Evolutionary conservation across 805 yeast genomes (phyloP).

Genomic region (Spathaspora girioi): DNA sequence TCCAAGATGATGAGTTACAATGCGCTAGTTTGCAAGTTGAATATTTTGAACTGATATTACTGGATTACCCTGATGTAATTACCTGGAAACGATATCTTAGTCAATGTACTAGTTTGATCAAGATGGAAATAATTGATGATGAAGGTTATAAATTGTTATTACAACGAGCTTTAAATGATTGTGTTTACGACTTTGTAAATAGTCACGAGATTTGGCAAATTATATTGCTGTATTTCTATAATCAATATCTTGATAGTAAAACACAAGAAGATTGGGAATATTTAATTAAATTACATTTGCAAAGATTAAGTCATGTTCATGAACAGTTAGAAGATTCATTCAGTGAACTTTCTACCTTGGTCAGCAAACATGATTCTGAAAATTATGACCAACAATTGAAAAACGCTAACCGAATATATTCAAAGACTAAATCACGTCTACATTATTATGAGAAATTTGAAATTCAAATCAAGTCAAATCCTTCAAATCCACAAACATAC

Average conservation of each 20-base stretch:
- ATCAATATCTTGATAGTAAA: background rate
- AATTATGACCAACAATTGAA: slow-evolving; percentile 34
- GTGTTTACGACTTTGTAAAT: slow-evolving; percentile 21
- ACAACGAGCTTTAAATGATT: slow-evolving; percentile 17
- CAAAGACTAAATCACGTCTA: slow-evolving; percentile 22
- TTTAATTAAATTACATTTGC: slow-evolving; percentile 15
- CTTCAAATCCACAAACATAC: slow-evolving; percentile 22
- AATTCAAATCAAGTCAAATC: slow-evolving; percentile 13
- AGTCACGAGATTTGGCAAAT: slow-evolving; percentile 19
- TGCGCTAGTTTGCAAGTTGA: slow-evolving; percentile 4
- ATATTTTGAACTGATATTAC: slow-evolving; percentile 13
- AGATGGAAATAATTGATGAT: slow-evolving; percentile 4
- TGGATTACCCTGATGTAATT: slow-evolving; percentile 17
- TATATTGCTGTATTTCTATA: slow-evolving; percentile 7
- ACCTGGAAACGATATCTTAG: slow-evolving; percentile 21
- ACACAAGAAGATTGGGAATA: background rate
- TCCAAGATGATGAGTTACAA: slow-evolving; percentile 6
- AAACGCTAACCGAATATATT: slow-evolving; percentile 29
- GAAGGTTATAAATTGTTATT: slow-evolving; percentile 8
- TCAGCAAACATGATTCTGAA: slow-evolving; percentile 23
- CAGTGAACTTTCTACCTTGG: slow-evolving; percentile 36
- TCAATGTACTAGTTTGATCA: slow-evolving; percentile 5
- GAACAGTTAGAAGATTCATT: slow-evolving; percentile 35
- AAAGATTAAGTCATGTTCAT: slow-evolving; percentile 41
- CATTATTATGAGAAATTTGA: slow-evolving; percentile 36